Base-by-base conservation (phyloP, 306 rosid species). In the Lathyrus aphaca region DNA sequence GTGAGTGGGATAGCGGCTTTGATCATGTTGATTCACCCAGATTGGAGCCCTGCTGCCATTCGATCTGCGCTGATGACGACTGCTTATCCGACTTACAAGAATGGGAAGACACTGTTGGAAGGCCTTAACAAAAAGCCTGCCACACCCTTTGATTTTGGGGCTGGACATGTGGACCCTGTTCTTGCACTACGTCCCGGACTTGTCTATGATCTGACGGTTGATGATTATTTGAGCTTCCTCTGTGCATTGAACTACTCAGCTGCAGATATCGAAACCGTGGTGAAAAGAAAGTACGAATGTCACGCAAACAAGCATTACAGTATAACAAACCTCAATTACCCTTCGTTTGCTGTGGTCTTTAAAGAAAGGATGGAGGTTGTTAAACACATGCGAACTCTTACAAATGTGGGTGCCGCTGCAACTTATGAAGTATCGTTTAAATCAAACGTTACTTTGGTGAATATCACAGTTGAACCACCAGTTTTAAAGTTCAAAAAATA, bases 1-100 rank as follows among this genome's bases (percentile, higher is more conserved):
- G 85, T 82, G 17, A 91, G 96, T 2, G 91, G 94, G 2, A 62
- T 91, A 35, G 91, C 87, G 0, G 90, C 89, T 8, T 54, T 89
- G 14, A 55, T 89, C 53, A 92, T 87, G 65, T 86, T 83, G 4
- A 80, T 66, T 45, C 91, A 83, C 50, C 95, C 87, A 12, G 85
- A 89, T 6, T 91, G 96, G 97, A 87, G 87, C 79, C 92, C 95
- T 0, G 88, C 90, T 8, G 81, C 82, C 4, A 82, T 91, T 55
- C 80, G 91, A 0, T 91, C 94, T 37, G 94, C 96, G 9, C 80
- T 91, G 0, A 87, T 91, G 90, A 89, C 97, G 5, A 85, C 94
- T 0, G 85, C 96, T 30, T 91, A 91, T 72, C 62, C 83, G 0
- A 8, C 75, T 27, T 87, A 87, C 87, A 77, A 63, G 9, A 74